Percentiles rank a stretch among this genome's conserved stretches.
phyloP scores from a whole-genome alignment of 1,139 yeast genomes.

The Blastobotrys elegans region DNA sequence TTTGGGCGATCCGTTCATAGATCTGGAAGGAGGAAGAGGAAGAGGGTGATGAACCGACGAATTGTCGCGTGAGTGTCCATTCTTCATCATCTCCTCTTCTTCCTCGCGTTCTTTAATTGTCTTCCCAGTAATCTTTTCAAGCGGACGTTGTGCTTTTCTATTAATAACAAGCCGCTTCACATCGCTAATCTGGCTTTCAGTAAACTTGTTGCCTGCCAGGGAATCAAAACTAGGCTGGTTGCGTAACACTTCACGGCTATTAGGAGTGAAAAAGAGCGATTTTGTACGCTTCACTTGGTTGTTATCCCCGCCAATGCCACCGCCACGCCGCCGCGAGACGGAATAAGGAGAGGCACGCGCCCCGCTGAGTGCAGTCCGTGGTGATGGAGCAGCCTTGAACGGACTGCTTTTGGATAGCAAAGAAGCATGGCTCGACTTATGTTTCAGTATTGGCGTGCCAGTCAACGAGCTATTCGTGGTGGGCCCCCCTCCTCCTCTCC shows the following conservation, averaged over 20 bases:
- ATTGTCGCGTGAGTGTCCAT: slow-evolving; percentile 7
- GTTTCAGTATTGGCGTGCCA: slow-evolving; percentile 11
- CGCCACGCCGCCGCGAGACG: neutral
- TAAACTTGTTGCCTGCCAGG: slow-evolving; percentile 7
- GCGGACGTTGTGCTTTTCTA: slow-evolving; percentile 43
- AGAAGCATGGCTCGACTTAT: slow-evolving; percentile 6
- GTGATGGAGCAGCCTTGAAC: slow-evolving; percentile 16
- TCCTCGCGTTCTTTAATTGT: neutral
- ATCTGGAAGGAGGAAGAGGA: neutral
- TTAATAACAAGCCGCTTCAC: slow-evolving; percentile 33
- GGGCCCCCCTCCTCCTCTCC: slow-evolving; percentile 9
- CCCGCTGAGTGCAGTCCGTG: slow-evolving; percentile 10
- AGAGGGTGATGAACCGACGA: slow-evolving; percentile 1
- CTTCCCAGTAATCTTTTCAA: slow-evolving; percentile 15
- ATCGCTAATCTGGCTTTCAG: slow-evolving; percentile 16
- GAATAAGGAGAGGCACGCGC: slow-evolving; percentile 13
- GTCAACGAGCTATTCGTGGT: neutral
- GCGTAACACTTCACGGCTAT: slow-evolving; percentile 3
- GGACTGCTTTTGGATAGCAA: neutral
- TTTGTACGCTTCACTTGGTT: slow-evolving; percentile 8
- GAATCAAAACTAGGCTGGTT: slow-evolving; percentile 8
- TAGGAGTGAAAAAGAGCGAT: slow-evolving; percentile 8
- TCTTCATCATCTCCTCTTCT: neutral
- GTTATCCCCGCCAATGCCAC: neutral
- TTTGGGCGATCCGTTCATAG: slow-evolving; percentile 9